These are phyloP conservation scores for Euphorbia peplus DNA, from an alignment of 345 rosid species.

Conservation along the genomic window DNA sequence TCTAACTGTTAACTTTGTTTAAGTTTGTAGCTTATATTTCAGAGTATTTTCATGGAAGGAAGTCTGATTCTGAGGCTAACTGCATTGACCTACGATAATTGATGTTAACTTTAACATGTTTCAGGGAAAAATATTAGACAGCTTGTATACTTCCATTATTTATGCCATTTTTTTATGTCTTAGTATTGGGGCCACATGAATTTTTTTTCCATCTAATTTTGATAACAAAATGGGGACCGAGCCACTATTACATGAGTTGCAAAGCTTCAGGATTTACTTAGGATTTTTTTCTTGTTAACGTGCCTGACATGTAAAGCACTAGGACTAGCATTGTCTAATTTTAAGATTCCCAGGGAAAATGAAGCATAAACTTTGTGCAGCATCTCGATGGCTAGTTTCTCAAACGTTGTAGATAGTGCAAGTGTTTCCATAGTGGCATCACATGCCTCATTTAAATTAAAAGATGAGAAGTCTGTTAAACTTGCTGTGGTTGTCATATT, in stretches of 20 bases:
- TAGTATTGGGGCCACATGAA: no score
- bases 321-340: not conserved
- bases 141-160: slow-evolving; percentile 10
- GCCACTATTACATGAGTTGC: not conserved
- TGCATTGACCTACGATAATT: slow-evolving; percentile 25
- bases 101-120: slow-evolving; percentile 26
- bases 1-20: slow-evolving; percentile 53
- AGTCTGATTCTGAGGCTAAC: slow-evolving; percentile 38
- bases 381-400: slow-evolving; percentile 1
- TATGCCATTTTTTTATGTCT: not conserved
- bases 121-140: slow-evolving; percentile 18
- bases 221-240: not conserved
- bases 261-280: not conserved
- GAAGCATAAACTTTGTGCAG: not conserved
- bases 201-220: not conserved
- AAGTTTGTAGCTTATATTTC: slow-evolving; percentile 38
- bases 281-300: slow-evolving; percentile 3
- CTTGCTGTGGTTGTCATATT: slow-evolving; percentile 5
- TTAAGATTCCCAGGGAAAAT: slow-evolving; percentile 11
- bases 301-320: slow-evolving; percentile 2
- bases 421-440: not conserved
- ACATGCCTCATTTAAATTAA: not conserved
- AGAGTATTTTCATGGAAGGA: slow-evolving; percentile 38
- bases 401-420: slow-evolving; percentile 1
- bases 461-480: slow-evolving; percentile 6